Evolutionary conservation across 345 rosid genomes (phyloP).

Genomic region (Atalantia buxifolia): DNA sequence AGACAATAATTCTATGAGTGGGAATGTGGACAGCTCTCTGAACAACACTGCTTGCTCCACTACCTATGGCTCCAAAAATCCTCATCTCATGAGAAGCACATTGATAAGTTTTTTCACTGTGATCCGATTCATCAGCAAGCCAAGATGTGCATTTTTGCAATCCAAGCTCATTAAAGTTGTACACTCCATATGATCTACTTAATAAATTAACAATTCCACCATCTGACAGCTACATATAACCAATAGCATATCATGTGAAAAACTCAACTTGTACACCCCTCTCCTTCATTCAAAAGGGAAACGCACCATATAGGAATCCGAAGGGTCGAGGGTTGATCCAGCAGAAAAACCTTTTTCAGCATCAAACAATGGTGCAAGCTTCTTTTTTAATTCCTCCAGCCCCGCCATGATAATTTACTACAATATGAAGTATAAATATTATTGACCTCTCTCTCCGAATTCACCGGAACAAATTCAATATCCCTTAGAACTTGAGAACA

Average conservation of each 20-base stretch:
- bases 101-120: constrained; percentile 61
- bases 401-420: constrained; percentile 64
- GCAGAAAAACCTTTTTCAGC: constrained; percentile 86
- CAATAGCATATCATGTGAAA: not conserved
- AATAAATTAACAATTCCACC: constrained; percentile 86
- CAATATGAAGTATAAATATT: not conserved
- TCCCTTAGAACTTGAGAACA: not conserved
- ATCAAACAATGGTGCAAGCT: constrained; percentile 86
- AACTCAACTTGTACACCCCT: not conserved
- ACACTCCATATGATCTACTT: constrained; percentile 96
- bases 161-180: constrained; percentile 86
- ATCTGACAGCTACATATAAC: constrained; percentile 65
- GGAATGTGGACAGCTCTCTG: constrained; percentile 97
- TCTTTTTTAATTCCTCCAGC: constrained; percentile 80
- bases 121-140: constrained; percentile 53
- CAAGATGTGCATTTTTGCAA: constrained; percentile 78
- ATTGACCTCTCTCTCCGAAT: not conserved
- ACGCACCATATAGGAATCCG: constrained; percentile 70
- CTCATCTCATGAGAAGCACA: constrained; percentile 97
- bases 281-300: not conserved
- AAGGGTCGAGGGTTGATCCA: constrained; percentile 63
- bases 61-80: constrained; percentile 88
- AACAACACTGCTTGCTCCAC: constrained; percentile 97
- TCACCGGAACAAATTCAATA: not conserved
- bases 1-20: constrained; percentile 72